Base-by-base conservation (phyloP, 331 rosid species). In the Rosa hybrid region DNA sequence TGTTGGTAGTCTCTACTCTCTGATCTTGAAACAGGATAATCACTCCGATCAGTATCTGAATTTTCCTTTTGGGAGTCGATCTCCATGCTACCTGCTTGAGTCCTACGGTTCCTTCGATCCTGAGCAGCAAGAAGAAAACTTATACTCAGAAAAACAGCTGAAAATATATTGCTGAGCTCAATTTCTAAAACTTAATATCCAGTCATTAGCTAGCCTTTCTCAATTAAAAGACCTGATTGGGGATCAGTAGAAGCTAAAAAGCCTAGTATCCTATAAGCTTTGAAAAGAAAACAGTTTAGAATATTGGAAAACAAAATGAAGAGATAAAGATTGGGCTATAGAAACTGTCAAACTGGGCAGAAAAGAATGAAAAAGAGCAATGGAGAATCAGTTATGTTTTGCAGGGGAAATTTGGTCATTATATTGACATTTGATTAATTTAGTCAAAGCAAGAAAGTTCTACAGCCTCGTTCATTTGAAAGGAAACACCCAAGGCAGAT, bases 91-190 rank as follows among this genome's bases (percentile, higher is more conserved):
- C 77, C 86, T 4, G 81, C 94, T 78, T 82, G 89, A 50, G 84
- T 87, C 86, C 95, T 89, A 70, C 97, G 80, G 78, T 78, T 86
- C 86, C 98, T 91, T 81, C 97, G 92, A 79, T 94, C 97, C 98
- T 94, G 94, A 84, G 71, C 72, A 81, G 74, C 45, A 65, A 76
- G 39, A 74, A 48, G 53, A 67, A 67, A 23, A n/a, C 18, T 27
- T 17, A 13, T 54, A 17, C 12, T 76, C 9, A 77, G 18, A 77
- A 38, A 45, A 27, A 46, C 13, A 34, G 69, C 53, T 57, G 63
- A 49, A 49, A 63, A 63, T 12, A 41, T 68, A 16, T 8, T 68
- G 51, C 30, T 68, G 49, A 39, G 72, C 30, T 49, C 41, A 49
- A 48, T 56, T 76, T 51, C 5, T 44, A 42, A 38, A 53, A 45